Conservation (phyloP, 306 rosid species). For the Rosa chinensis region DNA sequence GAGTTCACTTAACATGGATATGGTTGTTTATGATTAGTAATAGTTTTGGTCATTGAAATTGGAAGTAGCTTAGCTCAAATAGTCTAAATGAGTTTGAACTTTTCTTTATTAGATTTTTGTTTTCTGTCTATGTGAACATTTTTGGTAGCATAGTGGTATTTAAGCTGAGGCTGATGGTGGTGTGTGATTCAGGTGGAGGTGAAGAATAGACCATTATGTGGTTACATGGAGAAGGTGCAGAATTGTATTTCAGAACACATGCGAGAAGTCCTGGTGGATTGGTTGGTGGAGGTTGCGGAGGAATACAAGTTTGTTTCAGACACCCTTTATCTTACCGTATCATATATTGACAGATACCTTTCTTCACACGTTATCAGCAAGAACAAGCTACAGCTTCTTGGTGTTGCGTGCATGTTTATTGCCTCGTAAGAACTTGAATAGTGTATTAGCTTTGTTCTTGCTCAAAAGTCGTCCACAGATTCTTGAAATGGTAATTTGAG, state of each 20-base stretch:
- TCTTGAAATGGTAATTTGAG: neutral
- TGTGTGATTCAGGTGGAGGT: slow-evolving; percentile 34
- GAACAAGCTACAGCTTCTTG: slow-evolving; percentile 46
- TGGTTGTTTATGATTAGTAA: too few relatives aligned
- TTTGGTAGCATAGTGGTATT: neutral
- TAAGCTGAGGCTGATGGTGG: neutral
- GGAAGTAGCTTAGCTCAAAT: slow-evolving; percentile 4
- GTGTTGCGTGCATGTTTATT: slow-evolving; percentile 44
- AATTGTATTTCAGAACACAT: slow-evolving; percentile 9
- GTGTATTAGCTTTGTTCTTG: neutral
- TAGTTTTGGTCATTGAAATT: neutral
- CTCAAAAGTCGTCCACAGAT: neutral
- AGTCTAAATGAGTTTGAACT: neutral
- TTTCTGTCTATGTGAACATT: neutral
- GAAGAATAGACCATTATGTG: slow-evolving; percentile 26
- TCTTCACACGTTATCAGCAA: slow-evolving; percentile 29
- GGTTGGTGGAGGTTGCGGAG: slow-evolving; percentile 46
- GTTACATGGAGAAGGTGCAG: slow-evolving; percentile 28
- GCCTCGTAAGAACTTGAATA: slow-evolving; percentile 33
- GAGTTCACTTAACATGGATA: too few relatives aligned
- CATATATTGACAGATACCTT: slow-evolving; percentile 42
- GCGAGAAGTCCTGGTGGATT: slow-evolving; percentile 47
- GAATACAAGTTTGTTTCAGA: slow-evolving; percentile 43
- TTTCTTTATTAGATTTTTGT: neutral
- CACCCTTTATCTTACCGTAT: slow-evolving; percentile 42